These are phyloP conservation scores for Clarireedia hainanense DNA, from an alignment of 2,329 filamentous ascomycete species.

Conservation along the genomic window DNA sequence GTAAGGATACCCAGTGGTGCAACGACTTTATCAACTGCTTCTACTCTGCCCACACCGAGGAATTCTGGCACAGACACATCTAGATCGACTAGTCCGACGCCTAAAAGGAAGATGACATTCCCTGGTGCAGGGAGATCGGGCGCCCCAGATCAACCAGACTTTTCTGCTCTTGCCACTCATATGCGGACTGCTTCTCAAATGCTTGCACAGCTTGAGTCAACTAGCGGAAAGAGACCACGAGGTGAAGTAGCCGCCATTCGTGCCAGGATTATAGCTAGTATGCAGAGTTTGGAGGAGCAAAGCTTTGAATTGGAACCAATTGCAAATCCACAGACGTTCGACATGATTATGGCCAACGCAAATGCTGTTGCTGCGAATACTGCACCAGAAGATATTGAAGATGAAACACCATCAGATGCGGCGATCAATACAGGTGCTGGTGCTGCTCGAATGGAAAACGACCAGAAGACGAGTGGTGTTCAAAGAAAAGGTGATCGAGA, in stretches of 20 bases:
- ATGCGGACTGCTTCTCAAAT: conserved; percentile 85
- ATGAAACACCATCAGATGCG: conserved; percentile 39
- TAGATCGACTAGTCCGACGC: conserved; percentile 58
- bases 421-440: conserved; percentile 59
- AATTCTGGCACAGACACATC: conserved; percentile 63
- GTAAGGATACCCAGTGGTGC: conserved; percentile 55
- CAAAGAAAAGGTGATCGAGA: conserved; percentile 75
- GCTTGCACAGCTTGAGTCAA: conserved; percentile 75
- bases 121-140: conserved; percentile 43
- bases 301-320: conserved; percentile 70
- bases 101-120: conserved; percentile 52
- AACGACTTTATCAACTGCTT: conserved; percentile 50
- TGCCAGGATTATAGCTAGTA: conserved; percentile 81
- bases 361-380: conserved; percentile 42
- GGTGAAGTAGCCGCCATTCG: conserved; percentile 77
- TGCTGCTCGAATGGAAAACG: conserved; percentile 80
- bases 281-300: conserved; percentile 81
- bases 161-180: conserved; percentile 75
- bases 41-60: conserved; percentile 57
- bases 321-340: conserved; percentile 63
- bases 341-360: conserved; percentile 71
- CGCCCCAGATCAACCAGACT: conserved; percentile 64
- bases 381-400: conserved; percentile 46
- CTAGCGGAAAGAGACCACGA: conserved; percentile 70
- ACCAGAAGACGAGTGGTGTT: conserved; percentile 77